Base-by-base conservation (phyloP, 805 yeast species). In the Nakazawaea ishiwadae region DNA sequence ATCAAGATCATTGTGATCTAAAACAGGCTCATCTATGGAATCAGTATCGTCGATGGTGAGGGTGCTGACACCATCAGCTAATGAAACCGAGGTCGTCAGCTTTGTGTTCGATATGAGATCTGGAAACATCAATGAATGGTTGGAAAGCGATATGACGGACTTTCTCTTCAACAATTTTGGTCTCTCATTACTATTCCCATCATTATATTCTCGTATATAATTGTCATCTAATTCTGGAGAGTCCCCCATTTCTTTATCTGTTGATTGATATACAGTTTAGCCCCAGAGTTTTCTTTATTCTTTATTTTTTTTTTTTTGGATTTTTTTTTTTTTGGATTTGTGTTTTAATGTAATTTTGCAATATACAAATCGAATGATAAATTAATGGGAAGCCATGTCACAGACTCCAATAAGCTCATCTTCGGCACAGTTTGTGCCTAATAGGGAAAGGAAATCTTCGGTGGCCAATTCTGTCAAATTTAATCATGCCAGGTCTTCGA, bases 401-500 rank as follows among this genome's bases (percentile, higher is more conserved):
- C 38, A 34, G 18, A 26, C 43, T 10, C 20, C 31, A 14, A 14
- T n/a, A 7, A 27, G 15, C n/a, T 21, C 29, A 6, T 33, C n/a
- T 29, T 12, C 16, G 20, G 39, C 17, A 26, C 39, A 11, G 29
- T 40, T 29, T 29, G 40, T n/a, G n/a, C 18, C 12, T 6, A 24
- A n/a, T 15, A 34, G 37, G 15, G 37, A 34, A 23, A 31, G 45
- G 31, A 34, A 28, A 23, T 36, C 45, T 17, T 32, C 42, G 8
- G 27, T 40, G 12, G 49, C 49, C 5, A 44, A 40, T 21, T 44
- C 43, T 15, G 40, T 46, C 26, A 37, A 29, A 14, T 46, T 46
- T 31, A 37, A 18, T 11, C 49, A 46, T 26, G 30, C 45, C 11
- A 33, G 49, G 14, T 40, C 43, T 32, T 26, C 37, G 16, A 42